Base-by-base conservation (phyloP, 371 early-diverging fungal species). In the Mortierella sp. region DNA sequence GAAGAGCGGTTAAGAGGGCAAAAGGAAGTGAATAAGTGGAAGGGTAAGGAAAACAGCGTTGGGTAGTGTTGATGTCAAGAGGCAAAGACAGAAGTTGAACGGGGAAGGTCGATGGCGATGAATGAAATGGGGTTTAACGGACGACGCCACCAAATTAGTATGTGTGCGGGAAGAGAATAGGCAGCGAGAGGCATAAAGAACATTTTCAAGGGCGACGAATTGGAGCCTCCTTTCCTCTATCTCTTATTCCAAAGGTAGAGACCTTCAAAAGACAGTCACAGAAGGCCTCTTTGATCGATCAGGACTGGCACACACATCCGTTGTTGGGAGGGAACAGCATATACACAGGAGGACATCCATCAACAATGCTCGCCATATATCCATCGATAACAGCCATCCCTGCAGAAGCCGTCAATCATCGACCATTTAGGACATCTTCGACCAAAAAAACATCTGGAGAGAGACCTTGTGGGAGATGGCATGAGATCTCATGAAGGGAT, bases 211-310 rank as follows among this genome's bases (percentile, higher is more conserved):
- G 48, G 74, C 54, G 78, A n/a, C 50, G 34, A 70, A 72, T 73
- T 81, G 77, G 83, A 76, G 83, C 83, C 83, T 83, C 77, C 83
- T 83, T 80, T 83, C 79, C 74, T 74, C 80, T 79, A 76, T 83
- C 83, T 83, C 83, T 79, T 79, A 73, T 79, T 77, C 77, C 83
- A 79, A 75, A 83, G 83, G 83, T 83, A 83, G 79, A 83, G 80
- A 76, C 72, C 34, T 44, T 34, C n/a, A 55, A 47, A 65, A 54
- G 71, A 72, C 79, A 83, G 83, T 83, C 83, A 79, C 83, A 26
- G 50, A 45, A n/a, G 24, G 50, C 24, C 50, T 54, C 21, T 28
- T 58, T 9, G 42, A 16, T 73, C 55, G 50, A 73, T 52, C 52
- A 3, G 50, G 47, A 4, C n/a, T 7, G 26, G 42, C 42, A 38